Percentiles rank a stretch among this genome's conserved stretches.
phyloP scores from a whole-genome alignment of 2,329 filamentous ascomycete species.

The Dothideomycetes sp. region DNA sequence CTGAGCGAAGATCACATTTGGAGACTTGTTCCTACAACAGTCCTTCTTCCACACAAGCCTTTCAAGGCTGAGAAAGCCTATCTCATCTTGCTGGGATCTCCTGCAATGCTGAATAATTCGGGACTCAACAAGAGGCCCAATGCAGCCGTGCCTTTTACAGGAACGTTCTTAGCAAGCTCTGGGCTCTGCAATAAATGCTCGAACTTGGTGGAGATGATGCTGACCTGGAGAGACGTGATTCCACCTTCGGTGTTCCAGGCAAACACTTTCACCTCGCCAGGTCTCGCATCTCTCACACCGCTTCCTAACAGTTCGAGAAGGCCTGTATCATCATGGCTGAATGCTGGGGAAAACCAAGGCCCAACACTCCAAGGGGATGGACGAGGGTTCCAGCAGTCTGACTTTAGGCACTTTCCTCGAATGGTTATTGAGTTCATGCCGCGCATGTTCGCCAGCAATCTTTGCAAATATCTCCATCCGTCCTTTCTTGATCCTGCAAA shows the following conservation, averaged over 20 bases:
- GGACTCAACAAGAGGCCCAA: background rate
- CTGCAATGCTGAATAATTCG: too few species aligned
- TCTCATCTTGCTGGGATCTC: too few species aligned
- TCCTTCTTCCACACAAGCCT: too few species aligned
- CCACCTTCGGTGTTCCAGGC: slow-evolving; percentile 1
- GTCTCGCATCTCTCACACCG: background rate
- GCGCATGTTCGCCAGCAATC: slow-evolving; percentile 1
- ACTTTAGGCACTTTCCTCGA: slow-evolving; percentile 5
- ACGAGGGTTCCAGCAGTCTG: background rate
- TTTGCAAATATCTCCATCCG: slow-evolving; percentile 7
- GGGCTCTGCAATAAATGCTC: background rate
- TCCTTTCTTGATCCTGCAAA: slow-evolving; percentile 1
- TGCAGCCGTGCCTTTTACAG: background rate
- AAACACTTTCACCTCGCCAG: slow-evolving; percentile 1
- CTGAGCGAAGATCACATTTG: slow-evolving; percentile 14
- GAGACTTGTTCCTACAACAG: background rate
- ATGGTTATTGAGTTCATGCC: slow-evolving; percentile 6
- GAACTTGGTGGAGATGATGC: background rate
- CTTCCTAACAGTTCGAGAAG: slow-evolving; percentile 4
- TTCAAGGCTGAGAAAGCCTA: too few species aligned
- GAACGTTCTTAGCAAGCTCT: background rate
- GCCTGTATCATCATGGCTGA: slow-evolving; percentile 4
- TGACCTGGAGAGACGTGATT: background rate
- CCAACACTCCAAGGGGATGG: slow-evolving; percentile 8
- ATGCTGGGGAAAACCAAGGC: slow-evolving; percentile 6